Base-by-base conservation (phyloP, 2,329 filamentous ascomycete genomes). In the Pseudocercospora musae region DNA sequence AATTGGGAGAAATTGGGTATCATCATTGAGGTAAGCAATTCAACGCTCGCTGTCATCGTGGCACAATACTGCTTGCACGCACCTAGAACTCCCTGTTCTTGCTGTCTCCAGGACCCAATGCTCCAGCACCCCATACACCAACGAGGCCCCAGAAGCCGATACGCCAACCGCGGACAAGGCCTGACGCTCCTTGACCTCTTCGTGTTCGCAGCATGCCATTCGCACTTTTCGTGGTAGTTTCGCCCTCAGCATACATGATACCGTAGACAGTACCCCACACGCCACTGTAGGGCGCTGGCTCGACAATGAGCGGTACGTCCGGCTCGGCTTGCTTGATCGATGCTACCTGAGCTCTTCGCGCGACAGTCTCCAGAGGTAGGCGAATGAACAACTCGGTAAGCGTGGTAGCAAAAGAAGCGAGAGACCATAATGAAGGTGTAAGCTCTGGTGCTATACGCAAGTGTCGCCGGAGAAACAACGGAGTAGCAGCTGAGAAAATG, bases 181-280 rank as follows among this genome's bases (percentile, higher is more conserved):
- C 89, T 46, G 86, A 81, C 8, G 88, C 73, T 3, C 89, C 89
- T 72, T 91, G 89, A 0, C 89, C 89, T 70, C 84, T 85, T 58
- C 80, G 74, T 56, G 79, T 80, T 57, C 80, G 78, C 52, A 74
- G 52, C 75, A 76, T 60, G 64, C 69, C 64, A 49, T 68, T 71
- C 66, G 71, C 49, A 71, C 78, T 60, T 69, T 75, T 70, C 62
- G 66, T 69, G 33, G 65, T 69, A 23, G 64, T 85, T 80, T 63
- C 79, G 7, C 95, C 95, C 75, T 99, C 95, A 70, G 96, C 90
- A 37, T 88, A 84, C 0, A 90, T 84, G 64, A 99, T 95, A 63
- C 86, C 85, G 82, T 92, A 94, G 85, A 97, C 93, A 2, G 94
- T 97, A 2, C 92, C 91, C n/a, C 95, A 75, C 1, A 96, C 83